Base-by-base conservation (phyloP, 257 asterid genomes). In the Nicotiana otophora region DNA sequence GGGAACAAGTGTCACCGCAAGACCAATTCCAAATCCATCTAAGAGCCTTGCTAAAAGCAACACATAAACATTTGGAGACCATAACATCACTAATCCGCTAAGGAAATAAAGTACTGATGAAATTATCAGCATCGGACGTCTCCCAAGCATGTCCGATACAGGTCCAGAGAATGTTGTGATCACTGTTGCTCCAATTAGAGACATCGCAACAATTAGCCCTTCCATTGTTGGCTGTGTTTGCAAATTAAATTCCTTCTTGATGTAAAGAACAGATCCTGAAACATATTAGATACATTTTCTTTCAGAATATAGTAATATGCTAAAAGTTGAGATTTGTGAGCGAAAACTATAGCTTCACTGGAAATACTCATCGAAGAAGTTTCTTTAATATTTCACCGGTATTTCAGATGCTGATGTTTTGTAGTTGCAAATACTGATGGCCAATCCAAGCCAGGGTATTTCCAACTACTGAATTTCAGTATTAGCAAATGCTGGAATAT, bases 11-110 rank as follows among this genome's bases (percentile, higher is more conserved):
- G 99, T 96, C 68, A 94, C 98, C 0, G 98, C 94, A 0, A 96
- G 97, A 19, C 99, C 99, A 4, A 96, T 89, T 16, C 98, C 99
- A 17, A 96, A 96, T 55, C 99, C 99, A 83, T 94, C 98, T 88
- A 96, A 80, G 12, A 94, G 97, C 87, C 99, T 91, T 55, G 96
- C 99, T 30, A 96, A 23, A 80, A 96, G 95, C 69, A 96, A 95
- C 12, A 90, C 85, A 31, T 94, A 90, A 54, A 94, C 96, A 77
- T 92, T 96, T 36, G 99, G 99, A n/a, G 99, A 91, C 98, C 97
- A 96, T 31, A 91, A 82, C 98, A 96, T 96, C 23, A 94, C 98
- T 75, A 96, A 54, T 5, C 97, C 98, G 77, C 99, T 88, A 1
- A 93, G 81, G 84, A 94, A 96, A 74, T 94, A 96, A 1, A 96